A percentile compares a stretch with the other conserved stretches of the same genome.
Evolutionary conservation across 2,329 filamentous ascomycete species (phyloP).

Genomic region (Nigrograna mackinnonii): DNA sequence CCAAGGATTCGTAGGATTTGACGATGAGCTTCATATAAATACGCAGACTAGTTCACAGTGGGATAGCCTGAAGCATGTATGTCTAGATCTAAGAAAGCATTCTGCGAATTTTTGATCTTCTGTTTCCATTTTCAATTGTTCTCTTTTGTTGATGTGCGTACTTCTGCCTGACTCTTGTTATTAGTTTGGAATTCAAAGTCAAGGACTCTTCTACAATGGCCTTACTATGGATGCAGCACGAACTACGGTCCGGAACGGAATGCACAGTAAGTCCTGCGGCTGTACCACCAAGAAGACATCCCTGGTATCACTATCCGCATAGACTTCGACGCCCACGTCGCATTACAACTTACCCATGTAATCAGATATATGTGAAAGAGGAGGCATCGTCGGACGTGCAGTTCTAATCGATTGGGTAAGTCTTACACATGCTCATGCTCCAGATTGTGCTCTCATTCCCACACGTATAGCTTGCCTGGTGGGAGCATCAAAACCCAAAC

Average conservation of each 20-base stretch:
- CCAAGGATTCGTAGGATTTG: not conserved
- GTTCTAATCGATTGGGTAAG: conserved; percentile 53
- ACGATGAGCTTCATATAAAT: not conserved
- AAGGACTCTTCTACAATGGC: conserved; percentile 34
- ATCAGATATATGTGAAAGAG: conserved; percentile 56
- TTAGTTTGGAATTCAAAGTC: conserved; percentile 34
- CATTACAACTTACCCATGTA: too few species aligned
- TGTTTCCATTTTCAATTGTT: too few species aligned
- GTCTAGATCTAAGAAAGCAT: too few species aligned
- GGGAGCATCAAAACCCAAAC: too few species aligned
- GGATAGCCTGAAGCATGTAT: too few species aligned
- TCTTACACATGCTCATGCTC: conserved; percentile 20
- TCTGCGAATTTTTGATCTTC: too few species aligned
- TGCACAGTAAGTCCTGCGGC: too few species aligned
- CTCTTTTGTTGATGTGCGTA: too few species aligned
- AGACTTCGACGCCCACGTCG: conserved; percentile 36
- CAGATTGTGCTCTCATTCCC: conserved; percentile 21
- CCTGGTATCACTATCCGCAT: conserved; percentile 23
- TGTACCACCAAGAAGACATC: conserved; percentile 14
- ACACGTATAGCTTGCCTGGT: too few species aligned
- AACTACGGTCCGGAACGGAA: too few species aligned
- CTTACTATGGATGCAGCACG: conserved; percentile 28
- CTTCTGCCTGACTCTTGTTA: too few species aligned
- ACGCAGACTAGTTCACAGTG: conserved; percentile 34
- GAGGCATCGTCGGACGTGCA: conserved; percentile 61